Evolutionary conservation across 1,284 basidiomycete species (phyloP).

Genomic region (Fistulina hepatica): DNA sequence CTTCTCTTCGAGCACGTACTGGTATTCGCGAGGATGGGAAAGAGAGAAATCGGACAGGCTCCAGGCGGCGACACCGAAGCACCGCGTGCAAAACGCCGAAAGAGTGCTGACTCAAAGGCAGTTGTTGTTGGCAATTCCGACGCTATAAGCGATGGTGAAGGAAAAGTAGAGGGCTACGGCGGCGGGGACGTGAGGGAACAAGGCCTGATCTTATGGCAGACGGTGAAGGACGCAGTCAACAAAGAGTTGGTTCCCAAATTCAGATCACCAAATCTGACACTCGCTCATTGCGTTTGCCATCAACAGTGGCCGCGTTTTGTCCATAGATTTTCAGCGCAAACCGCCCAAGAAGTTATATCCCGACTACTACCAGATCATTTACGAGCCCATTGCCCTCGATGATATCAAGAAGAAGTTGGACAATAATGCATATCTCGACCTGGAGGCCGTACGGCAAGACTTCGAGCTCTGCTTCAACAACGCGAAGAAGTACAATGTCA

Average conservation of each 20-base stretch:
- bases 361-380: constrained; percentile 80
- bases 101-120: constrained; percentile 18
- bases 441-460: constrained; percentile 68
- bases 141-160: constrained; percentile 17
- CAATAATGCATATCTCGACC: constrained; percentile 47
- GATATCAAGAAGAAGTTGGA: constrained; percentile 79
- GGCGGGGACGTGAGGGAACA: constrained; percentile 41
- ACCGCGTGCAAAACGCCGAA: constrained; percentile 57
- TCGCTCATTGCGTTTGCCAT: constrained; percentile 23
- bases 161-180: constrained; percentile 19
- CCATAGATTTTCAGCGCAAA: constrained; percentile 64
- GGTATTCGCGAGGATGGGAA: constrained; percentile 38
- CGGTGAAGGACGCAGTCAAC: constrained; percentile 67
- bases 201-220: constrained; percentile 59
- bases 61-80: constrained; percentile 35
- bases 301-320: constrained; percentile 52
- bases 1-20: no score
- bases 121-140: constrained; percentile 16
- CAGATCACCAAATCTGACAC: constrained; percentile 27
- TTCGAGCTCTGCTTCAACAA: constrained; percentile 85
- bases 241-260: constrained; percentile 62
- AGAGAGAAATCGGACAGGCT: constrained; percentile 49
- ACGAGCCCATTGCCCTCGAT: constrained; percentile 72
- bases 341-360: constrained; percentile 73
- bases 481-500: constrained; percentile 83